Evolutionary conservation across 192 early-diverging fungal genomes (phyloP).

Genomic region (Podila verticillata): DNA sequence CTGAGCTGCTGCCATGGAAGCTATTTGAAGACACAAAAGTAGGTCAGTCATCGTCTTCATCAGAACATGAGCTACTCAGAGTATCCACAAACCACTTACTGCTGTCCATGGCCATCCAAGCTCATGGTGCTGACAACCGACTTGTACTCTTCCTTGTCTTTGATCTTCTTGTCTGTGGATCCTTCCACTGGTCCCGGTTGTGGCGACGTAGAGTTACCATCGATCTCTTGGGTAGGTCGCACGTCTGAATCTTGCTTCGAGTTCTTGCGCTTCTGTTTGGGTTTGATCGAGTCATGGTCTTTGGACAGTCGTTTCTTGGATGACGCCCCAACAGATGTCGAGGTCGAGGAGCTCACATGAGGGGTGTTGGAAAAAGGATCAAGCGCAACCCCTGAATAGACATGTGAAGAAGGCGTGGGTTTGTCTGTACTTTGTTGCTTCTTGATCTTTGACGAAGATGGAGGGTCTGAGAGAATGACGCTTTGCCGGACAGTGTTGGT

Average conservation of each 20-base stretch:
- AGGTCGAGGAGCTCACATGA: not conserved
- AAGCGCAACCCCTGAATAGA: not conserved
- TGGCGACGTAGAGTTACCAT: slow-evolving; percentile 19
- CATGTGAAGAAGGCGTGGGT: no score
- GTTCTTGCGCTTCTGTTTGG: slow-evolving; percentile 37
- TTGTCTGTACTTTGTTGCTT: no score
- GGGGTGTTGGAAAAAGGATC: not conserved
- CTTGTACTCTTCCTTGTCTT: slow-evolving; percentile 52
- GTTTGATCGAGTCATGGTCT: slow-evolving; percentile 43
- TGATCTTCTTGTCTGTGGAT: no score
- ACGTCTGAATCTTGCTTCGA: slow-evolving; percentile 4
- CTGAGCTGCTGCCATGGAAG: slow-evolving; percentile 79
- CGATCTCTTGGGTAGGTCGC: not conserved
- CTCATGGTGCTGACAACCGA: slow-evolving; percentile 73
- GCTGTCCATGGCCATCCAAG: slow-evolving; percentile 76
- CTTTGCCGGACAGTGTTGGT: no score
- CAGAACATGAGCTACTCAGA: slow-evolving; percentile 8
- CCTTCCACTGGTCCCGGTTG: not conserved
- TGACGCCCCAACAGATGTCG: not conserved
- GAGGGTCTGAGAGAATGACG: no score
- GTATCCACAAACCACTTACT: slow-evolving; percentile 18
- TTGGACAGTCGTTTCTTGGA: slow-evolving; percentile 36
- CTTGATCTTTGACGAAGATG: no score
- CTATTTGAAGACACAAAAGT: slow-evolving; percentile 22
- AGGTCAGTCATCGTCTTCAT: no score